Evolutionary conservation across 768 basidiomycete species (phyloP).

Genomic region (Pilatotrama ljubarskyi): DNA sequence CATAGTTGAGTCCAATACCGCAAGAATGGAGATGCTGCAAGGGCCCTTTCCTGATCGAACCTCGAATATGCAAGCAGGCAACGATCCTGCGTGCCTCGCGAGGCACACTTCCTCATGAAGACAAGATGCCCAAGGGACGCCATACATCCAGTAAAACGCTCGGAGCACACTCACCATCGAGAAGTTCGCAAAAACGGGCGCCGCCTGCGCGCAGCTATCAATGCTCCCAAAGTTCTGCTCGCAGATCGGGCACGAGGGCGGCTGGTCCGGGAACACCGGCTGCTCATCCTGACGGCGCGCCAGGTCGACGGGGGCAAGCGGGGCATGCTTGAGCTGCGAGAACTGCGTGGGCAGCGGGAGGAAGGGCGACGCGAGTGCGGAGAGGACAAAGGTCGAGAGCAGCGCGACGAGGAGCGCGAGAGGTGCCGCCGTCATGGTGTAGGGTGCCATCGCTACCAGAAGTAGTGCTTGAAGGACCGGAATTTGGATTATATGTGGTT

Average conservation of each 20-base stretch:
- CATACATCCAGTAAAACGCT: no score
- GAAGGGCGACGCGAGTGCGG: slow-evolving; percentile 7
- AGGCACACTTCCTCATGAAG: no score
- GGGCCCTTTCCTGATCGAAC: no score
- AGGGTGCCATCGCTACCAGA: slow-evolving; percentile 5
- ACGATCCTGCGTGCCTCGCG: no score
- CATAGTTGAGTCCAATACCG: no score
- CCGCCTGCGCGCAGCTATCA: slow-evolving; percentile 56
- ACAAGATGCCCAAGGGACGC: no score
- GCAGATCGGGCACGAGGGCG: slow-evolving; percentile 62
- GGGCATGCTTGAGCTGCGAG: background rate
- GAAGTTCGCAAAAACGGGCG: slow-evolving; percentile 58
- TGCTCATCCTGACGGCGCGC: slow-evolving; percentile 20
- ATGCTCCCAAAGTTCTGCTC: slow-evolving; percentile 52
- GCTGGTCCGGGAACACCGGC: slow-evolving; percentile 53
- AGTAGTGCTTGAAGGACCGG: background rate
- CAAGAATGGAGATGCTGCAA: no score
- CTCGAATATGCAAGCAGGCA: no score
- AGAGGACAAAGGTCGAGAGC: slow-evolving; percentile 4
- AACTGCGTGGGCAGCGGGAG: slow-evolving; percentile 2
- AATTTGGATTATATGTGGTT: background rate
- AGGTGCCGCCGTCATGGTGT: background rate
- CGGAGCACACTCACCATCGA: slow-evolving; percentile 43
- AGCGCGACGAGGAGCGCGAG: slow-evolving; percentile 9
- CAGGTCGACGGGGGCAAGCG: background rate